Percentiles rank a stretch among this genome's conserved stretches.
phyloP scores from a whole-genome alignment of 306 rosid genomes.

The Styphnolobium japonicum region DNA sequence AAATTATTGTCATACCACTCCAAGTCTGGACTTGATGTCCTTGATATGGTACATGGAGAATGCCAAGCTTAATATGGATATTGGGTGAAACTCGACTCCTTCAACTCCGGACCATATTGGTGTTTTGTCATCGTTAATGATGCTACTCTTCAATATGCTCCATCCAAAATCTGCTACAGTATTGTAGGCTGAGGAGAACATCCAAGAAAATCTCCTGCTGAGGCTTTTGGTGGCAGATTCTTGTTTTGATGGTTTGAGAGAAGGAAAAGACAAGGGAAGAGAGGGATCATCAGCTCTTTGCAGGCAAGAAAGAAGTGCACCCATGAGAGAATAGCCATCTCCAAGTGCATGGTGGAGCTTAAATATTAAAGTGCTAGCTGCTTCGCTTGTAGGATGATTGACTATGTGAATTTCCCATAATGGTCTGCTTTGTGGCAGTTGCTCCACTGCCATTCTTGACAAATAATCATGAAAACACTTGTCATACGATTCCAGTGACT shows the following conservation, averaged over 20 bases:
- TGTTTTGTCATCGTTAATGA: conserved; percentile 47
- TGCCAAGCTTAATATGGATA: conserved; percentile 29
- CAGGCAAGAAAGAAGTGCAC: conserved; percentile 57
- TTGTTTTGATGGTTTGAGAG: conserved; percentile 5
- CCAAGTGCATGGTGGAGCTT: conserved; percentile 68
- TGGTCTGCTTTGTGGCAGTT: conserved; percentile 38
- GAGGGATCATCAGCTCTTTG: conserved; percentile 49
- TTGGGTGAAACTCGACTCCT: conserved; percentile 34
- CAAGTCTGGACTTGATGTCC: conserved; percentile 49
- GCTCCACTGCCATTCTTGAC: conserved; percentile 34
- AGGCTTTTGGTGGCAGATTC: background rate
- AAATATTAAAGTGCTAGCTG: conserved; percentile 37
- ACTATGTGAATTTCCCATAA: conserved; percentile 57
- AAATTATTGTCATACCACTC: conserved; percentile 41
- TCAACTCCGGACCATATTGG: conserved; percentile 49
- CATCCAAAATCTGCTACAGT: conserved; percentile 43
- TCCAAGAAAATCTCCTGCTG: background rate
- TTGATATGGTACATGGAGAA: conserved; percentile 52
- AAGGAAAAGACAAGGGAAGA: conserved; percentile 58
- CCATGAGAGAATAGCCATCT: conserved; percentile 68
- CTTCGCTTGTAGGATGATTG: conserved; percentile 44
- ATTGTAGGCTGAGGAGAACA: conserved; percentile 27
- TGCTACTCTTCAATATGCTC: conserved; percentile 39
- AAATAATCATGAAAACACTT: conserved; percentile 36
- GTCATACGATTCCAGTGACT: conserved; percentile 29